Percentiles rank a stretch among this genome's conserved stretches.
These are phyloP conservation scores for Mycena polygramma DNA, from an alignment of 768 basidiomycete species.

Conservation along the genomic window DNA sequence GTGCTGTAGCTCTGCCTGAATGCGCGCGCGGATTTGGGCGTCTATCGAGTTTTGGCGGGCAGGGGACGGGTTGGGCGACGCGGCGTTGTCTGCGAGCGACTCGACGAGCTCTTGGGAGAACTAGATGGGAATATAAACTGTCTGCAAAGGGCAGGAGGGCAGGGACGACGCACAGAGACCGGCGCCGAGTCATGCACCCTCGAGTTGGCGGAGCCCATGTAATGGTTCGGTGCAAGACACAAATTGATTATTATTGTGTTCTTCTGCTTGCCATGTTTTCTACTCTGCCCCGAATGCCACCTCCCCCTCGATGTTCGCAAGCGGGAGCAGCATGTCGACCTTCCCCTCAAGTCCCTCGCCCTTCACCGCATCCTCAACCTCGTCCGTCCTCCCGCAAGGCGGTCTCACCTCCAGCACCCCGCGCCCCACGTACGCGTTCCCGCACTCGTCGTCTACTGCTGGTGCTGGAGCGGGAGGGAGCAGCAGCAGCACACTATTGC, in stretches of 20 bases:
- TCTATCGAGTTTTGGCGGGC: constrained; percentile 84
- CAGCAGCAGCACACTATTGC: neutral
- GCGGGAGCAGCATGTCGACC: constrained; percentile 2
- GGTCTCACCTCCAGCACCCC: neutral
- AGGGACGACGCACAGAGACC: constrained; percentile 18
- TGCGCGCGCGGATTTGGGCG: constrained; percentile 77
- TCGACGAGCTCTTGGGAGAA: constrained; percentile 89
- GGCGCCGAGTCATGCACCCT: constrained; percentile 28
- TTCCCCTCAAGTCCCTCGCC: neutral
- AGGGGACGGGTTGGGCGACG: constrained; percentile 69
- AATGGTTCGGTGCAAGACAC: no score
- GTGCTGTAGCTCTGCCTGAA: constrained; percentile 74
- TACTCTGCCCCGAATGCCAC: no score
- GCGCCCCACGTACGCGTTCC: neutral
- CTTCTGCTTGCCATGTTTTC: no score
- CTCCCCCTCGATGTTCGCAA: constrained; percentile 13
- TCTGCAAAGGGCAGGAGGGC: neutral
- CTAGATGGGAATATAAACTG: constrained; percentile 51
- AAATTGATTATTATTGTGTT: no score
- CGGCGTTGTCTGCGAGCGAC: constrained; percentile 76
- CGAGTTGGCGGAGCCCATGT: constrained; percentile 31
- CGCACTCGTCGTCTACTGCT: neutral
- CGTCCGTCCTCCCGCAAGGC: neutral
- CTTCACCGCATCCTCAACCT: neutral
- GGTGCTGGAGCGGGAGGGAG: no score